Base-by-base conservation (phyloP, 495 filamentous ascomycete genomes). In the Xylaria curta region DNA sequence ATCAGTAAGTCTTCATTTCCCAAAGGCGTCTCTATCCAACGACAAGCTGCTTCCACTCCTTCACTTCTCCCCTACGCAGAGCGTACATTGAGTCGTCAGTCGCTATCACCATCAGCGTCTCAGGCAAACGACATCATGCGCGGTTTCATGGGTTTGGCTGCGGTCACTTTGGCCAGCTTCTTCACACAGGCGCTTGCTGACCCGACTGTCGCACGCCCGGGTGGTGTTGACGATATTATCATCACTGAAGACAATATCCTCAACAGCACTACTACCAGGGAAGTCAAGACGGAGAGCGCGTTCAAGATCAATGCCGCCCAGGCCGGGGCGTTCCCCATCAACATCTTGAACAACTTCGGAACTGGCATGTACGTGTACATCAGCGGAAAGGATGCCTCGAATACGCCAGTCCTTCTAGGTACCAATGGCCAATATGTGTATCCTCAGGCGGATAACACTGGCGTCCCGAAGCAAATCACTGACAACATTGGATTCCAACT, bases 321-420 rank as follows among this genome's bases (percentile, higher is more conserved):
- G 24, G 46, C 44, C n/a, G 59, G 58, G 2, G 33, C 66, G 31
- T 53, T 71, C 0, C 46, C 61, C 21, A 74, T 81, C 24, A 68
- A 76, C 42, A 38, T 85, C 31, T 72, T 76, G 10, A 85, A 85
- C 76, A 85, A 85, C 75, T 80, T 82, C 61, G 82, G 72, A 49
- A 78, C 69, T 61, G 73, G 76, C 3, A 71, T 85, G 68, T 80
- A 82, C 69, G 79, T 78, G 61, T 85, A 83, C 70, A 62, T 85
- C n/a, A 79, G 72, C 5, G 83, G 82, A 24, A 68, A 72, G 6
- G 82, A 85, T 49, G 9, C 53, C 49, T 75, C 75, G 47, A 73
- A 75, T 28, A 69, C 65, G 36, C 72, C 80, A 13, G 75, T 82
- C 19, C 78, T 85, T 62, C 80, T 85, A 4, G 69, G 73, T 31